phyloP scores from a whole-genome alignment of 169 alveolate genomes.

The Cryptosporidium ubiquitum region DNA sequence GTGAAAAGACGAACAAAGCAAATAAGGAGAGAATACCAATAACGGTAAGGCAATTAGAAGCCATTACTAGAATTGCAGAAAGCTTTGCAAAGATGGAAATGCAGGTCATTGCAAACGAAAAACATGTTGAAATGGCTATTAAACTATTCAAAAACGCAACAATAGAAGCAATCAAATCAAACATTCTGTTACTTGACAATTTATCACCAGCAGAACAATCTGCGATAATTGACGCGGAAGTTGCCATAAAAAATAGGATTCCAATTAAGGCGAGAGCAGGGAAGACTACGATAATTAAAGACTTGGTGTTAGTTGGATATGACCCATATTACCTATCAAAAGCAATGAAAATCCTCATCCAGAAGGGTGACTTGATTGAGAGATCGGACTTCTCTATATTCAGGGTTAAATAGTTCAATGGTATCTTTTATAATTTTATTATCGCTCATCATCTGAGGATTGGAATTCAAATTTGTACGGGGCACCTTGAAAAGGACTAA shows the following conservation, averaged over 20 bases:
- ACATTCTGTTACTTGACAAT: conserved; percentile 82
- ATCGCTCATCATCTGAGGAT: conserved; percentile 54
- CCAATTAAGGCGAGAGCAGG: conserved; percentile 63
- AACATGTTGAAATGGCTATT: conserved; percentile 90
- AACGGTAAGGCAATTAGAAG: conserved; percentile 98
- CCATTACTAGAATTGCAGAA: conserved; percentile 96
- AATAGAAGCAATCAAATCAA: conserved; percentile 87
- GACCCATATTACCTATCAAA: conserved; percentile 63
- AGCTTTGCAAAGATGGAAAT: conserved; percentile 91
- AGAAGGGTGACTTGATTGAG: conserved; percentile 52
- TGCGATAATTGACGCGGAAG: conserved; percentile 65
- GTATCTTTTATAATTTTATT: neutral
- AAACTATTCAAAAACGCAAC: conserved; percentile 90
- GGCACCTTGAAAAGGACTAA: conserved; percentile 47
- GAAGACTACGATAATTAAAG: conserved; percentile 42
- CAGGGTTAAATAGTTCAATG: conserved; percentile 8
- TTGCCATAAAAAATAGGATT: conserved; percentile 68
- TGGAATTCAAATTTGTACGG: conserved; percentile 22
- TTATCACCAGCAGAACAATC: conserved; percentile 86
- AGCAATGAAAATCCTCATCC: conserved; percentile 55
- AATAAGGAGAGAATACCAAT: conserved; percentile 92
- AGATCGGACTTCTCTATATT: conserved; percentile 59
- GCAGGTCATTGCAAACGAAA: conserved; percentile 87
- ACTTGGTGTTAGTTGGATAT: conserved; percentile 47
- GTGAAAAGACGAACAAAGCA: conserved; percentile 80